Evolutionary conservation across 1,284 basidiomycete species (phyloP).

Genomic region (Inonotus obliquus): DNA sequence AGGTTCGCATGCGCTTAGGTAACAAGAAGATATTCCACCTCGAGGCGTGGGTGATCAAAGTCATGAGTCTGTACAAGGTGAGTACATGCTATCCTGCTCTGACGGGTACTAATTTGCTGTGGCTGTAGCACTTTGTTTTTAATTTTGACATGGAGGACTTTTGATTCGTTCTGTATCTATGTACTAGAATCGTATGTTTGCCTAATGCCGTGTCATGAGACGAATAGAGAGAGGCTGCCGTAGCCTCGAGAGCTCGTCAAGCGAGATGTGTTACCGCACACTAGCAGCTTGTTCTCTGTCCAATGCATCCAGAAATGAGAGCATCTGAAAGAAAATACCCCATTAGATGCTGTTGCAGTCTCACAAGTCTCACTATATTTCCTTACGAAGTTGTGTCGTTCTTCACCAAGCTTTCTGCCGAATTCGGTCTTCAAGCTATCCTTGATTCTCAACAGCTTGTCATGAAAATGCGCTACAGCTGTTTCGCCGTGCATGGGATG

Average conservation of each 20-base stretch:
- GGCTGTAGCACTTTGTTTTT: slow-evolving; percentile 42
- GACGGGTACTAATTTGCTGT: background rate
- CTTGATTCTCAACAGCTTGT: slow-evolving; percentile 77
- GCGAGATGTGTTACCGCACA: background rate
- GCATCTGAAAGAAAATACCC: slow-evolving; percentile 1
- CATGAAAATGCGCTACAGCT: slow-evolving; percentile 83
- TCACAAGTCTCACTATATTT: background rate
- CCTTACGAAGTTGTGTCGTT: slow-evolving; percentile 67
- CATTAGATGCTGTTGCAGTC: background rate
- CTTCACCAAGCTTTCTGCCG: slow-evolving; percentile 66
- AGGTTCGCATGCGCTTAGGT: slow-evolving; percentile 85
- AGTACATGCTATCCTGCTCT: slow-evolving; percentile 12
- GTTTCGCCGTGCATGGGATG: slow-evolving; percentile 46
- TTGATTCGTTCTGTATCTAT: background rate
- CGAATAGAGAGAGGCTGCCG: background rate
- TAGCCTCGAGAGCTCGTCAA: background rate
- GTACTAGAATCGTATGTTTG: background rate
- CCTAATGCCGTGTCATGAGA: background rate
- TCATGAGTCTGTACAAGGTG: slow-evolving; percentile 61
- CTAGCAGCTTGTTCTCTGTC: slow-evolving; percentile 39
- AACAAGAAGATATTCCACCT: slow-evolving; percentile 95
- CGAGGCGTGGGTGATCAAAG: slow-evolving; percentile 88
- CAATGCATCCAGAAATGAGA: slow-evolving; percentile 34
- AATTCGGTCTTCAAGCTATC: slow-evolving; percentile 73
- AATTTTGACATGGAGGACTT: slow-evolving; percentile 62